Evolutionary conservation across 768 basidiomycete species (phyloP).

Genomic region (Pisolithus orientalis): DNA sequence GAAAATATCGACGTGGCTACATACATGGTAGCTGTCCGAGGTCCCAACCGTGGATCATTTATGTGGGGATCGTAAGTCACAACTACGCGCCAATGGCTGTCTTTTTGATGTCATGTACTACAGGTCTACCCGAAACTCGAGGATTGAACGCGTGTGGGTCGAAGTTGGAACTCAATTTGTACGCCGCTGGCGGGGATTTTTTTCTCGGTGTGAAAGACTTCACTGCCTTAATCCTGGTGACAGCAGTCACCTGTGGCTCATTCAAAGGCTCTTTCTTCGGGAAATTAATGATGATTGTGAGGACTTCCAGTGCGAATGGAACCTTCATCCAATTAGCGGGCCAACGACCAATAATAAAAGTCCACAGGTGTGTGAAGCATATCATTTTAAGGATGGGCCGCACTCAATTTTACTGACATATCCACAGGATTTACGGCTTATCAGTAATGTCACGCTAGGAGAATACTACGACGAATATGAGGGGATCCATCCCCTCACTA

Average conservation of each 20-base stretch:
- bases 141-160: constrained; percentile 31
- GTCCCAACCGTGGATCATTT: constrained; percentile 18
- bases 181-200: constrained; percentile 37
- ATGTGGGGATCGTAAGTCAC: constrained; percentile 17
- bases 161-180: constrained; percentile 25
- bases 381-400: background rate
- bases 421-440: constrained; percentile 7
- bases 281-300: constrained; percentile 32
- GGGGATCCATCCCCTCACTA: constrained; percentile 12
- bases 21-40: constrained; percentile 22
- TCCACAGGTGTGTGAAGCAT: constrained; percentile 9
- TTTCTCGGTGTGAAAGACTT: constrained; percentile 26
- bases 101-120: background rate
- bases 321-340: constrained; percentile 30
- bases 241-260: constrained; percentile 35
- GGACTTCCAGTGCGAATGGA: constrained; percentile 33
- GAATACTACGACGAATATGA: constrained; percentile 9
- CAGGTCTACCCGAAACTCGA: constrained; percentile 35
- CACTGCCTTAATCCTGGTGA: constrained; percentile 30
- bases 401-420: background rate
- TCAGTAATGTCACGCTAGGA: constrained; percentile 6
- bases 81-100: background rate
- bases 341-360: constrained; percentile 17
- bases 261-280: constrained; percentile 36
- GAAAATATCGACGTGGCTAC: constrained; percentile 23